Conservation (phyloP, 75 land plant species). For the Gnetum montanum region DNA sequence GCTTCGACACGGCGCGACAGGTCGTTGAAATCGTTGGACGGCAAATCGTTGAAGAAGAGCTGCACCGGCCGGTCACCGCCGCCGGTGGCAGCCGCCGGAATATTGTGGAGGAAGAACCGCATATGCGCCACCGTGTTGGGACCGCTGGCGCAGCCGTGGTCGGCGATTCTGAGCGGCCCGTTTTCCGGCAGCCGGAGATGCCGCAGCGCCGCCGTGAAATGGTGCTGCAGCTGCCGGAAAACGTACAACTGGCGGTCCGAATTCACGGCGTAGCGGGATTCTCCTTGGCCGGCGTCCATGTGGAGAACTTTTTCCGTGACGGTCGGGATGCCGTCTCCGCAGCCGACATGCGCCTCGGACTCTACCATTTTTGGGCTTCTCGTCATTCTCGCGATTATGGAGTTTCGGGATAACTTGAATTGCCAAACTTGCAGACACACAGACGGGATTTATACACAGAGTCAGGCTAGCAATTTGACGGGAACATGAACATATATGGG, state of each 20-base stretch:
- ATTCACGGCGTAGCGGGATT: slow-evolving; percentile 9
- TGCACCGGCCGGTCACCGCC: slow-evolving; percentile 1
- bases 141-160: slow-evolving; percentile 16
- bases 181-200: not conserved
- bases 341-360: too few species aligned
- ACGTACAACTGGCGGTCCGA: slow-evolving; percentile 6
- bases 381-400: too few species aligned
- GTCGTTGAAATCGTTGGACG: slow-evolving; percentile 24
- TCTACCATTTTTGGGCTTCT: too few species aligned
- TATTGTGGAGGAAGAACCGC: slow-evolving; percentile 2
- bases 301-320: too few species aligned
- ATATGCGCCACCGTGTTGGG: slow-evolving; percentile 2
- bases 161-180: slow-evolving; percentile 11
- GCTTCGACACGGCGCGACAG: too few species aligned
- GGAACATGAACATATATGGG: too few species aligned
- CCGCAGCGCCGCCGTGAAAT: not conserved
- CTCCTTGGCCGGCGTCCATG: slow-evolving; percentile 11
- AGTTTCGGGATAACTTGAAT: too few species aligned
- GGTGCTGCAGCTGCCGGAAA: not conserved
- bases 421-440: too few species aligned
- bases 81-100: not conserved
- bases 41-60: slow-evolving; percentile 16
- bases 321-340: too few species aligned
- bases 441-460: too few species aligned
- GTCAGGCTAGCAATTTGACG: too few species aligned